Evolutionary conservation across 108 stramenopile species (phyloP), one percentile per base, ranked within the genome.

Genomic region (Halocafeteria seosinensis): DNA sequence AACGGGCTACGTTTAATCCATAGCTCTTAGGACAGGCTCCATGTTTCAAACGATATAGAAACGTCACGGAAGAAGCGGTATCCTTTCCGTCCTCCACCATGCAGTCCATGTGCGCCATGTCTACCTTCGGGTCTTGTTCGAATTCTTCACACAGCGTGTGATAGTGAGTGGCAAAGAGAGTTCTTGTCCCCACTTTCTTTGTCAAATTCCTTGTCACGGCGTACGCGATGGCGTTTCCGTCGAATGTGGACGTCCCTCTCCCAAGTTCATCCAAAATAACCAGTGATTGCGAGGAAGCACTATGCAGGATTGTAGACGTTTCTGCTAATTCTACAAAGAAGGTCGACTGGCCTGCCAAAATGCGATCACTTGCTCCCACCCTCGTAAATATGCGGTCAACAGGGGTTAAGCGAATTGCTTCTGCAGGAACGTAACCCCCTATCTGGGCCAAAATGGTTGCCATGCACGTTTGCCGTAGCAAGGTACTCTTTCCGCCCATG

Each of bases 181-280:
- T 63, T 32, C 66, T 37, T 32, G 30, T 24, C 13, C 78, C 75
- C 59, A 92, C 67, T 74, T 90, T 94, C 64, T 83, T 70, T 37
- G 78, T 85, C 8, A 99, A 73, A 67, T 88, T 86, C 69, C 90
- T 79, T 29, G 92, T 88, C 8, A 90, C 89, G 17, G 95, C 91
- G 70, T 89, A 85, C 5, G 98, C 98, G 78, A 99, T 97, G 27
- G 98, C 98, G 31, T 94, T 95, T 32, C 98, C 98, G 70, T 99
- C 98, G 67, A 95, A 97, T 0, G 98, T 99, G 17, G 84, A 80
- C 12, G 98, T 99, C 42, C 94, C 94, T 6, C 84, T 64, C 24
- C 94, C 94, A 23, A 99, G 82, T 78, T 99, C 97, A 64, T 95
- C 95, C 79, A 99, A 89, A 60, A 99, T 99, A 52, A 94, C 91